These are phyloP conservation scores for Seminavis robusta DNA, from an alignment of 108 stramenopile species.

Conservation along the genomic window DNA sequence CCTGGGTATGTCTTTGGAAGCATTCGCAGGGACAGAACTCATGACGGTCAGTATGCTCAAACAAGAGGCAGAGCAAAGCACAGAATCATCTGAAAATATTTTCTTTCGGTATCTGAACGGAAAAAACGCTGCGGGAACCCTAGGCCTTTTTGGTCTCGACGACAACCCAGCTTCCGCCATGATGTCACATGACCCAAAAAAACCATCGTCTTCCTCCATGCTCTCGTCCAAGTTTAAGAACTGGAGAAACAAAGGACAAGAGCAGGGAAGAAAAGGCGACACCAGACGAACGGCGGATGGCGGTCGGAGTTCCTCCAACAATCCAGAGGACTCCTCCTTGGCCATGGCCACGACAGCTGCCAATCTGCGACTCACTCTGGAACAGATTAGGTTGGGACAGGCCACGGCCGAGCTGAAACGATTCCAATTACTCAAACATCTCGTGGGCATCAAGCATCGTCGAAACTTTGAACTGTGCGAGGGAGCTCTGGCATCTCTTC, in stretches of 20 bases:
- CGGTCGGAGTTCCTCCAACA: too few relatives aligned
- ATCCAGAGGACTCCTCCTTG: constrained; percentile 26
- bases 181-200: too few relatives aligned
- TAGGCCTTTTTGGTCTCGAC: too few relatives aligned
- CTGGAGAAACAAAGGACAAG: too few relatives aligned
- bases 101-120: constrained; percentile 78
- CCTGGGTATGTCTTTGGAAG: constrained; percentile 65
- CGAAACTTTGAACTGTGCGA: constrained; percentile 90
- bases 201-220: too few relatives aligned
- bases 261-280: too few relatives aligned
- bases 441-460: constrained; percentile 77
- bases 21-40: constrained; percentile 54
- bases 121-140: constrained; percentile 57
- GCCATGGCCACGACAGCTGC: constrained; percentile 52
- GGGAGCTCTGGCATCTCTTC: constrained; percentile 60
- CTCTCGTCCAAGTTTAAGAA: too few relatives aligned
- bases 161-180: too few relatives aligned
- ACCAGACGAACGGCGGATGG: too few relatives aligned
- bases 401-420: constrained; percentile 82
- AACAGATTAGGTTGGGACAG: constrained; percentile 75
- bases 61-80: constrained; percentile 56
- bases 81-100: constrained; percentile 64
- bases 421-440: constrained; percentile 73
- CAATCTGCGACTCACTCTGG: constrained; percentile 63
- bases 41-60: constrained; percentile 55